Conservation (phyloP, 176 grass and related monocot genomes). For the Microstegium vimineum region DNA sequence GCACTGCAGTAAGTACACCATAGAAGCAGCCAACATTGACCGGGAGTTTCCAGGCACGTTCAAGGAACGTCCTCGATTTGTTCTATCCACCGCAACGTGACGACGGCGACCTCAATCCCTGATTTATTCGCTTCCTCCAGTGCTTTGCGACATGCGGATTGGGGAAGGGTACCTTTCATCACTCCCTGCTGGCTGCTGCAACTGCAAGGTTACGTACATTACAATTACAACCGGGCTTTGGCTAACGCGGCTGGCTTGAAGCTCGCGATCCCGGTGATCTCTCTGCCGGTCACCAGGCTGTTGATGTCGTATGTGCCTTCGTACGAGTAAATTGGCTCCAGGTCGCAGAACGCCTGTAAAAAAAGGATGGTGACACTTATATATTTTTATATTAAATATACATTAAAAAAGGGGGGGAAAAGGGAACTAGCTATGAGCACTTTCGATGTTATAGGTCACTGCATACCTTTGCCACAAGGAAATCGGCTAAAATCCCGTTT, state of each 20-base stretch:
- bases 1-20: background rate
- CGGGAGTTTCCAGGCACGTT: background rate
- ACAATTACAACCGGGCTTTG: slow-evolving; percentile 42
- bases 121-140: background rate
- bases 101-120: background rate
- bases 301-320: slow-evolving; percentile 84
- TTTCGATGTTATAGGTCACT: background rate
- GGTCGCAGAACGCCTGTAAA: slow-evolving; percentile 70
- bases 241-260: slow-evolving; percentile 60
- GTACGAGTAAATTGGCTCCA: slow-evolving; percentile 79
- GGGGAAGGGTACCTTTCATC: background rate
- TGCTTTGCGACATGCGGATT: background rate
- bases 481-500: slow-evolving; percentile 78
- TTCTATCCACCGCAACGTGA: background rate
- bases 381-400: background rate
- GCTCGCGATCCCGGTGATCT: slow-evolving; percentile 77
- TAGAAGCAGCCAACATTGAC: slow-evolving; percentile 29
- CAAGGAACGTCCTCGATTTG: background rate
- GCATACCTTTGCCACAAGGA: slow-evolving; percentile 74
- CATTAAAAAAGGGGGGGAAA: background rate
- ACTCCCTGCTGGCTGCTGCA: background rate
- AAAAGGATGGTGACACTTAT: background rate
- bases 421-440: background rate
- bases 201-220: background rate
- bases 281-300: slow-evolving; percentile 68